Evolutionary conservation across 1,139 yeast species (phyloP), one percentile per base, ranked within the genome.

Genomic region (Suhomyces terraborum): DNA sequence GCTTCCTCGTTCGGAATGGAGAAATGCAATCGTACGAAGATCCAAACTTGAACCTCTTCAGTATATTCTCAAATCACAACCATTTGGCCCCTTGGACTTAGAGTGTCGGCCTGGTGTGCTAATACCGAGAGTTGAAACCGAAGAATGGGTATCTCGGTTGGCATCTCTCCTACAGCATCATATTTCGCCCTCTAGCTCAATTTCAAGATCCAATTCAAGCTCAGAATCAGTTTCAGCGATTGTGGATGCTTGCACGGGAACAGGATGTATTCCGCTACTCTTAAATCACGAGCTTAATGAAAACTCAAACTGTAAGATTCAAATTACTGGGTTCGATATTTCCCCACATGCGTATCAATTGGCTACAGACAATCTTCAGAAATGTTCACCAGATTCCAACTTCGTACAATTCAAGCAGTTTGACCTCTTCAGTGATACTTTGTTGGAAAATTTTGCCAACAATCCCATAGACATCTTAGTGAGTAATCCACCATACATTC

Each of bases 81-180:
- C 98, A 1, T 93, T 93, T 66, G 96, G 95, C 0, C 50, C 61
- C 0, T 59, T 91, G 36, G 79, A 77, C 16, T 71, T 93, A 3
- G 49, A 55, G 23, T 88, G 96, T 54, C 54, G 62, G 19, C 69
- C 69, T 1, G 81, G 82, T 0, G 97, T 88, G 2, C 65, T 93
- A 45, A 89, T 93, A 32, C 98, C 98, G 0, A 65, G 98, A 37
- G 83, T 95, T 86, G 98, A 93, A 56, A 93, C 98, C 0, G 98
- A 93, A 57, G 96, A 88, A 54, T 91, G 98, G 98, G 70, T 77
- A 6, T 26, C 64, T 23, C 70, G 69, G 42, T 55, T 87, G 22
- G 8, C 13, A 24, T 24, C 27, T 12, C 9, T 24, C 2, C 27
- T 24, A 6, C 27, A 24, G 6, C 6, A 14, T 3, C 10, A 24